phyloP scores from a whole-genome alignment of 2,329 filamentous ascomycete genomes.

The Sphaerulina musiva region DNA sequence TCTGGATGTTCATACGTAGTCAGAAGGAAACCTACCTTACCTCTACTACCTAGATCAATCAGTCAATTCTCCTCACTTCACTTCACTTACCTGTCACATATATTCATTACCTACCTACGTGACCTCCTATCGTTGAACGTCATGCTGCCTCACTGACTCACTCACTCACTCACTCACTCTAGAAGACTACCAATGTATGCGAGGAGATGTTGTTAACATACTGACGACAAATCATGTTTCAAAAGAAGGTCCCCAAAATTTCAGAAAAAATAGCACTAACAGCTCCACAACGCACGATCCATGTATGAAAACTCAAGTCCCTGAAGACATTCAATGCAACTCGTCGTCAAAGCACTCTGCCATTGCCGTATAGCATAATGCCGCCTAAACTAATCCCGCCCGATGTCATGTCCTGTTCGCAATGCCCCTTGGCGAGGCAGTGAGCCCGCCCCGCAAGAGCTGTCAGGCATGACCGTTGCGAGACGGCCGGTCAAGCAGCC shows the following conservation, averaged over 20 bases:
- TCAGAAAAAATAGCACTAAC: conserved; percentile 8
- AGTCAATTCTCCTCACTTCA: too few relatives aligned
- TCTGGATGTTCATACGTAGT: too few relatives aligned
- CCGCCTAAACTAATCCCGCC: conserved; percentile 14
- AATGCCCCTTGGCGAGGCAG: conserved; percentile 1
- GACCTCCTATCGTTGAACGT: too few relatives aligned
- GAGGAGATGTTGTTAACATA: too few relatives aligned
- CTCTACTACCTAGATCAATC: too few relatives aligned
- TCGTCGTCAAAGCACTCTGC: conserved; percentile 10
- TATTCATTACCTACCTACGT: too few relatives aligned
- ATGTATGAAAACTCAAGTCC: conserved; percentile 9
- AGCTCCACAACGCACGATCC: conserved; percentile 13
- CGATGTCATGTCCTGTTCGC: conserved; percentile 6
- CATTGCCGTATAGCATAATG: conserved; percentile 13
- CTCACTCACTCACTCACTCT: too few relatives aligned
- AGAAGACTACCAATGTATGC: too few relatives aligned
- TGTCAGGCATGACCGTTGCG: neutral
- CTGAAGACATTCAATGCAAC: conserved; percentile 10
- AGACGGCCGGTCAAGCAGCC: conserved; percentile 7
- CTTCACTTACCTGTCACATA: too few relatives aligned
- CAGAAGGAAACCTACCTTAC: too few relatives aligned
- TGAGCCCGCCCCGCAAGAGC: conserved; percentile 1
- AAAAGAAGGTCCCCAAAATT: neutral
- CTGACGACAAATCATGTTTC: neutral
- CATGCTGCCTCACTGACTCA: too few relatives aligned